A percentile compares a stretch with the other conserved stretches of the same genome.
Conservation (phyloP, 2,329 filamentous ascomycete species). For the Diplodia scrobiculata region DNA sequence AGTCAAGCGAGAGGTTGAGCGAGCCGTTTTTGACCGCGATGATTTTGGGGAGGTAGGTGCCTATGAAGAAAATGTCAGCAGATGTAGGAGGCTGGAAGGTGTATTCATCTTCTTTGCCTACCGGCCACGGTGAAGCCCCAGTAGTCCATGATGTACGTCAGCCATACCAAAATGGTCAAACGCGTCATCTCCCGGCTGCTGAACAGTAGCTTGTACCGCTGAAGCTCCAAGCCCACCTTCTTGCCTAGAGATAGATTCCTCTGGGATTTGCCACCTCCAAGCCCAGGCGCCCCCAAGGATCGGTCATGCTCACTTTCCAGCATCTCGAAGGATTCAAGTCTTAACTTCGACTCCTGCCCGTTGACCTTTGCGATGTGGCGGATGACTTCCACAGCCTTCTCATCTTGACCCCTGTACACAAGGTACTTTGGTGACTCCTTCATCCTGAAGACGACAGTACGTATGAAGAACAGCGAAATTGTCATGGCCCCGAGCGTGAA, state of each 20-base stretch:
- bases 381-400: conserved; percentile 52
- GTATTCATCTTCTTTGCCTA: conserved; percentile 28
- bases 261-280: conserved; percentile 41
- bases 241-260: conserved; percentile 32
- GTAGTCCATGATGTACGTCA: conserved; percentile 56
- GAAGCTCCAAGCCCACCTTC: conserved; percentile 47
- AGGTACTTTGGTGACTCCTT: conserved; percentile 64
- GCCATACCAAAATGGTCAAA: conserved; percentile 54
- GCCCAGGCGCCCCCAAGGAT: conserved; percentile 32
- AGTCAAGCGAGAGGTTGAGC: conserved; percentile 47
- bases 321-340: conserved; percentile 43
- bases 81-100: no score
- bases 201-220: conserved; percentile 52
- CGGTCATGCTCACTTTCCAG: conserved; percentile 39
- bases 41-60: conserved; percentile 55
- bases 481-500: conserved; percentile 48
- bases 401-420: conserved; percentile 57
- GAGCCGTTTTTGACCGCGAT: conserved; percentile 56
- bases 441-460: conserved; percentile 58
- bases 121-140: conserved; percentile 55
- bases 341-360: conserved; percentile 41
- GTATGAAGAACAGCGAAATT: conserved; percentile 52
- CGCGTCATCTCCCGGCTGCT: conserved; percentile 47
- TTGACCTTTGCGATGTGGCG: conserved; percentile 51
- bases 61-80: conserved; percentile 33